Base-by-base conservation (phyloP, 2,329 filamentous ascomycete genomes). In the Cladorrhinum sp. region DNA sequence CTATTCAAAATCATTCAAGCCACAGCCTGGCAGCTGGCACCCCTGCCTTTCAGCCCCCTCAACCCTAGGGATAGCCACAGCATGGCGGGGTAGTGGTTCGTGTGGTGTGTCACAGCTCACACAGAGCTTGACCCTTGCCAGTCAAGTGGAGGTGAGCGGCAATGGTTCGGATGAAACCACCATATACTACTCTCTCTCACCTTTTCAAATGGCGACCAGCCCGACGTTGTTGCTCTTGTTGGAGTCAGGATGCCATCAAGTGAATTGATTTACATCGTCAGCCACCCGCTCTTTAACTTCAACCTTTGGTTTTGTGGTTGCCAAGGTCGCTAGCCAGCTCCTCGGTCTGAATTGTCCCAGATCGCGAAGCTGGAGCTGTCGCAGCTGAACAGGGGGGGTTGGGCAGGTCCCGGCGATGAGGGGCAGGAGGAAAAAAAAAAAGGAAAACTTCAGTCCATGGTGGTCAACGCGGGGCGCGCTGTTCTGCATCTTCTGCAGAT, bases 11-110 rank as follows among this genome's bases (percentile, higher is more conserved):
- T 18, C 26, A 23, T 51, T 49, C 39, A 58, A 46, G 56, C 56
- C 56, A 58, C 48, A 58, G 23, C 20, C 39, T 55, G 53, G 33
- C 53, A 46, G 33, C 53, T 55, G 53, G 53, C 33, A 39, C 33
- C 39, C 39, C 53, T 42, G 26, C 20, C 33, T 23, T 42, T 14
- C 53, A 46, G 42, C 42, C 42, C 18, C 42, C 14, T 42, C 36
- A n/a, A 42, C 12, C 14, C 12, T 42, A 7, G 6, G 5, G 18
- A 18, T 4, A 55, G 53, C 53, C 53, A 55, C 53, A 12, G 7
- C 18, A 55, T 26, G 53, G 53, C 33, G 53, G 53, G 33, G 53
- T 24, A 55, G 10, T 3, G 9, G 26, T 55, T n/a, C 52, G n/a
- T 42, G n/a, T 16, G 3, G 42, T 21, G 18, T 46, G n/a, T 18